A percentile compares a stretch with the other conserved stretches of the same genome.
Conservation (phyloP, 805 yeast species). For the Torulaspora indica region DNA sequence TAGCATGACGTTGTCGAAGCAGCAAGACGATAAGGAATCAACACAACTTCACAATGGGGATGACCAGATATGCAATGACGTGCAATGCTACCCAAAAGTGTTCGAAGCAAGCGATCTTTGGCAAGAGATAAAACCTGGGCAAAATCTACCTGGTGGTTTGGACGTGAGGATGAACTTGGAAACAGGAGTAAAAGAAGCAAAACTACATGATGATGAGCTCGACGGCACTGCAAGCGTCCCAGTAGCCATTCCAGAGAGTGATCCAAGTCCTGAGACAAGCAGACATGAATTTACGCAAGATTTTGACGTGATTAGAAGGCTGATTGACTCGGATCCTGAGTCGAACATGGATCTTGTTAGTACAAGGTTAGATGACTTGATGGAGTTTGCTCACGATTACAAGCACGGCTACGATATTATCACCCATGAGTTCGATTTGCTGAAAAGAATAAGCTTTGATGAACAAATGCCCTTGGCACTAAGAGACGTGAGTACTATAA, state of each 20-base stretch:
- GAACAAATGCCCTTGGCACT: constrained; percentile 18
- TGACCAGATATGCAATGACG: constrained; percentile 33
- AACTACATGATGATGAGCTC: constrained; percentile 31
- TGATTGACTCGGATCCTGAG: constrained; percentile 7
- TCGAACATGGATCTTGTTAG: constrained; percentile 19
- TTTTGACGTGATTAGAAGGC: constrained; percentile 30
- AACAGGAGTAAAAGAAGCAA: constrained; percentile 69
- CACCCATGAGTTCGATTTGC: constrained; percentile 26
- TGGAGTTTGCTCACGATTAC: constrained; percentile 63
- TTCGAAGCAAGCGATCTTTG: constrained; percentile 66
- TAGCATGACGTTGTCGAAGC: neutral
- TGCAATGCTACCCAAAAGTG: constrained; percentile 56
- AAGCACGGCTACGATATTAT: constrained; percentile 54
- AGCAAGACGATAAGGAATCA: constrained; percentile 6
- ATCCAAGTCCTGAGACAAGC: neutral
- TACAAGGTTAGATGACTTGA: constrained; percentile 38
- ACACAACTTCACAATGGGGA: constrained; percentile 17
- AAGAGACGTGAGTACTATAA: constrained; percentile 53
- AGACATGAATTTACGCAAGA: constrained; percentile 29
- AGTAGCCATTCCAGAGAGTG: neutral
- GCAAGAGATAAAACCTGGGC: constrained; percentile 66
- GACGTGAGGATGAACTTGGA: constrained; percentile 71
- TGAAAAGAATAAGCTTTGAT: constrained; percentile 18
- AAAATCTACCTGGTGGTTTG: constrained; percentile 68
- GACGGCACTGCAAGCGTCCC: constrained; percentile 1